Evolutionary conservation across 495 filamentous ascomycete species (phyloP), one percentile per base, ranked within the genome.

Genomic region (Penicillium egyptiacum): DNA sequence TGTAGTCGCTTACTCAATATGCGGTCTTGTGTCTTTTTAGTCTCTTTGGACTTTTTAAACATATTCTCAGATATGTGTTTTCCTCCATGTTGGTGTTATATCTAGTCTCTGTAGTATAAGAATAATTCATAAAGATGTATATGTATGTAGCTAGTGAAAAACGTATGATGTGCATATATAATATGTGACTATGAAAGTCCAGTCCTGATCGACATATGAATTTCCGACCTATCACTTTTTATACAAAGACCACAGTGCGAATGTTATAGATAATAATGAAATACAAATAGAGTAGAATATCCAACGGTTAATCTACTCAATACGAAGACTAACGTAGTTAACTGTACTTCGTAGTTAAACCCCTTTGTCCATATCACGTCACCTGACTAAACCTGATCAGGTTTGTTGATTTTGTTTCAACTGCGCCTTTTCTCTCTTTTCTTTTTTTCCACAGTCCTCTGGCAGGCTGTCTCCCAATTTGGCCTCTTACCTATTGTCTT

Each of bases 341-440:
- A n/a, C n/a, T n/a, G 35, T n/a, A n/a, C 33, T 37, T n/a, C 2
- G 35, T 39, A 39, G 35, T 39, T 17, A 6, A 3, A 3, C 35
- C 28, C 53, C 44, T 25, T 47, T 59, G 48, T 31, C 45, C 17
- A 41, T 49, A 45, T 59, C 60, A 69, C 66, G 66, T 69, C 66
- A 69, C 65, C 54, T 62, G 60, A 62, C 66, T 63, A 66, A 67
- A 20, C 58, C 60, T 41, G 41, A 64, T 64, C 51, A 43, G 56
- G 60, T 46, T 37, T 69, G 63, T 70, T 70, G 63, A 63, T 69
- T 64, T 69, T 69, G 58, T 66, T 59, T 64, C 63, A 58, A 63
- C 44, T 63, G 52, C 50, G 43, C 46, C 46, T 50, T 56, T 58
- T 51, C 55, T 57, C 59, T 56, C 57, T 55, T 60, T 56, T n/a